Evolutionary conservation across 495 filamentous ascomycete species (phyloP), one percentile per base, ranked within the genome.

Genomic region (Penicillium roqueforti): DNA sequence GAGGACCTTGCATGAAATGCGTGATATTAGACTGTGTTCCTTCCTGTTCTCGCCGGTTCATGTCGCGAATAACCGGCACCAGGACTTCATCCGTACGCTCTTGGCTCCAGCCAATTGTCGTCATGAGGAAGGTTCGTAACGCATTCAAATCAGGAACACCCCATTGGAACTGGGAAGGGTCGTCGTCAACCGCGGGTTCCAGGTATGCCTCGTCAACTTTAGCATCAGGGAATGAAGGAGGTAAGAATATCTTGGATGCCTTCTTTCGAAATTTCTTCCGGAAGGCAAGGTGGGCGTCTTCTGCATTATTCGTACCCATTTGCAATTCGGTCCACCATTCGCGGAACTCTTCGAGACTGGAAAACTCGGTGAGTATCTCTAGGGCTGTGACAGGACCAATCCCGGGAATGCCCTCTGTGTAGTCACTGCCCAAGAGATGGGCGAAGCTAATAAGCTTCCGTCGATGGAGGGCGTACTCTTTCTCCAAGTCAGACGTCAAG

Each of bases 1-100:
- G 81, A 3, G 70, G 71, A 1, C 85, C 83, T 19, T 77, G 74
- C 68, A 97, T 93, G 65, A 83, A 98, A 22, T 83, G 78, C n/a
- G 93, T 98, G 58, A 98, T 95, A 66, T 97, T 98, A 28, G 83
- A 84, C 76, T 98, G 93, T 18, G 92, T 96, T 1, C 95, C 93
- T 68, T 97, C 93, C 11, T 79, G 77, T 54, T 87, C 85, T 31
- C 92, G 76, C 2, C 81, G 79, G 68, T 97, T 97, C 89, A 97
- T 95, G 65, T 97, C 95, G 43, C 83, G 77, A 31, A 98, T 90
- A 0, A 98, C 95, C 0, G 93, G 93, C 9, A 97, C 88, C 3
- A 98, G 80, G 3, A 97, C 87, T 65, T 97, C 92, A 57, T 97
- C 95, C 0, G 92, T 97, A 19, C 89, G 79, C 63, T 96, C 92